A percentile compares a stretch with the other conserved stretches of the same genome.
Conservation (phyloP, 352 stramenopile species). For the Globisporangium paddicum region DNA sequence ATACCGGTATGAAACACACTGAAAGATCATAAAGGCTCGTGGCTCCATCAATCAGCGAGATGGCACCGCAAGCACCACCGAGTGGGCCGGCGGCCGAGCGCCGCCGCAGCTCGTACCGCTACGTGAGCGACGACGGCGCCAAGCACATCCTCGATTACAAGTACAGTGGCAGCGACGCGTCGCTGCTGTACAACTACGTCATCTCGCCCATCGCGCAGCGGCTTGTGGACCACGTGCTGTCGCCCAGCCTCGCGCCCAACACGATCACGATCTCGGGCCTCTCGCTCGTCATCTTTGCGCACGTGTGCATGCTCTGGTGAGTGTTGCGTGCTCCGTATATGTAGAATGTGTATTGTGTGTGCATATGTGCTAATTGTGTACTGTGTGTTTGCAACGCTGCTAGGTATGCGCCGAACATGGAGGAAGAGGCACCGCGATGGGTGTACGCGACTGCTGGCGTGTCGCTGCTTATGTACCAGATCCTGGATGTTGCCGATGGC, state of each 20-base stretch:
- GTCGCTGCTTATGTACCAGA: conserved; percentile 74
- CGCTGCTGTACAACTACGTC: conserved; percentile 79
- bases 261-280: conserved; percentile 80
- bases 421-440: conserved; percentile 63
- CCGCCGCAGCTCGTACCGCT: conserved; percentile 32
- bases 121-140: conserved; percentile 68
- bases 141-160: conserved; percentile 72
- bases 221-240: conserved; percentile 74
- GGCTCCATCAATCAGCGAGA: too few relatives aligned
- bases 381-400: conserved; percentile 41
- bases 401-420: conserved; percentile 82
- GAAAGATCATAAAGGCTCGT: too few relatives aligned
- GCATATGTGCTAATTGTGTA: neutral
- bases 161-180: conserved; percentile 84
- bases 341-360: too few relatives aligned
- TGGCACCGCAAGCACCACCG: neutral
- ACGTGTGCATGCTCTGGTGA: conserved; percentile 74
- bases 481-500: conserved; percentile 82
- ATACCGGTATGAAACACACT: too few relatives aligned
- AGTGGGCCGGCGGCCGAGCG: neutral
- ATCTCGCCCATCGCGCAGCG: conserved; percentile 71
- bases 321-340: neutral
- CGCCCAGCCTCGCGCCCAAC: conserved; percentile 69
- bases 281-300: conserved; percentile 60
- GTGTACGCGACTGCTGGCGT: conserved; percentile 66